Evolutionary conservation across 352 stramenopile genomes (phyloP), one percentile per base, ranked within the genome.

Genomic region (Pythium folliculosum): DNA sequence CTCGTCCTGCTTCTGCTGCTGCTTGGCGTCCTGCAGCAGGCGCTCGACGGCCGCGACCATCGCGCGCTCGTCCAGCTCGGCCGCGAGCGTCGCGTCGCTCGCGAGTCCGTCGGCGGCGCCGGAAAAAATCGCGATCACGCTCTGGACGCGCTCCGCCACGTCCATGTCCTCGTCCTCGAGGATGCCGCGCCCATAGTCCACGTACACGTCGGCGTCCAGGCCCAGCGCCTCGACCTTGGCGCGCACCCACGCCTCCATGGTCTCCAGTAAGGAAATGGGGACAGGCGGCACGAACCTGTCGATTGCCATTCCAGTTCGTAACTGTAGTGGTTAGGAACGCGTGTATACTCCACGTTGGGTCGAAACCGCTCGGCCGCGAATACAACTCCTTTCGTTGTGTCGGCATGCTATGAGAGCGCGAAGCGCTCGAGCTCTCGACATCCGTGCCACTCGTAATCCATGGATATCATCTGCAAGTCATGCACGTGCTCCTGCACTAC

Each of bases 151-250:
- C 70, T 92, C 86, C 19, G 75, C 73, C n/a, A 94, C 53, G 30
- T 84, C 73, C 72, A 81, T 80, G 63, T 94, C 84, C 22, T 90
- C 80, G 67, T 94, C 84, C 63, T 84, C 74, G 9, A 94, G 63
- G 55, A 92, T 84, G 38, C 86, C 75, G 32, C 73, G 67, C 13
- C 77, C 84, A 45, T 94, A 94, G 44, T 91, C 86, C 21, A 89
- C 84, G 72, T 94, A 94, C 45, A 92, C 86, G 60, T 91, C 86
- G 12, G 71, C 78, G 60, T 92, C 81, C 27, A 91, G 75, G 38
- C 66, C 71, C 43, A 93, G 77, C 19, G 60, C 54, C 64, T 76
- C 68, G 45, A 91, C 84, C 69, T 90, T 91, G 56, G 43, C 65
- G 9, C 60, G 75, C 57, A 93, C 77, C 77, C 78, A 93, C 10